Evolutionary conservation across 805 yeast genomes (phyloP).

Genomic region (Grigorovia yakushimaensis): DNA sequence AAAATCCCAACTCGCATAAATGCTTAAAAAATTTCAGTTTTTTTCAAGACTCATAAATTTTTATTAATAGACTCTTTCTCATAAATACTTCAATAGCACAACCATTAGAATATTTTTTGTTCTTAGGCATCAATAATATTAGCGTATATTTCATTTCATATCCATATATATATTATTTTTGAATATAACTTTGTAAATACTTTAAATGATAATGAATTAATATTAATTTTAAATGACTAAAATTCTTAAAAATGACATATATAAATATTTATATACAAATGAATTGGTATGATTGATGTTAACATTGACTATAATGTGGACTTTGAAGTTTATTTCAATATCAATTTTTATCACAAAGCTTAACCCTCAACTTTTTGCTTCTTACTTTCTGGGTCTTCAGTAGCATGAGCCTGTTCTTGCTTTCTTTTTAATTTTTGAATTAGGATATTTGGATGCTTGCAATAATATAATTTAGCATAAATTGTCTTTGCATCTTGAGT

Average conservation of each 20-base stretch:
- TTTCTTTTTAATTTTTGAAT: conserved; percentile 45
- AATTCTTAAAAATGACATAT: background rate
- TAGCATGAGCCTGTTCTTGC: conserved; percentile 14
- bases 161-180: background rate
- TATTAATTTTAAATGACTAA: background rate
- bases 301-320: no score
- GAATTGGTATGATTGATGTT: background rate
- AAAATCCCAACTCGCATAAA: conserved; percentile 25
- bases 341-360: background rate
- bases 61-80: background rate
- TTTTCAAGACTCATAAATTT: no score
- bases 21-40: conserved; percentile 9
- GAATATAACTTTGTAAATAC: background rate
- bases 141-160: background rate
- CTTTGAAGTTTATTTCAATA: no score
- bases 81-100: no score
- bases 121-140: background rate
- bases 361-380: conserved; percentile 5
- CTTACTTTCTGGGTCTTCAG: conserved; percentile 7
- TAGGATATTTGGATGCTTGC: conserved; percentile 47
- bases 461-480: conserved; percentile 54
- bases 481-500: conserved; percentile 54
- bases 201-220: background rate
- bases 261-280: no score
- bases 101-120: no score